These are phyloP conservation scores for Apiotrichum siamense DNA, from an alignment of 1,284 basidiomycete genomes.

Conservation along the genomic window DNA sequence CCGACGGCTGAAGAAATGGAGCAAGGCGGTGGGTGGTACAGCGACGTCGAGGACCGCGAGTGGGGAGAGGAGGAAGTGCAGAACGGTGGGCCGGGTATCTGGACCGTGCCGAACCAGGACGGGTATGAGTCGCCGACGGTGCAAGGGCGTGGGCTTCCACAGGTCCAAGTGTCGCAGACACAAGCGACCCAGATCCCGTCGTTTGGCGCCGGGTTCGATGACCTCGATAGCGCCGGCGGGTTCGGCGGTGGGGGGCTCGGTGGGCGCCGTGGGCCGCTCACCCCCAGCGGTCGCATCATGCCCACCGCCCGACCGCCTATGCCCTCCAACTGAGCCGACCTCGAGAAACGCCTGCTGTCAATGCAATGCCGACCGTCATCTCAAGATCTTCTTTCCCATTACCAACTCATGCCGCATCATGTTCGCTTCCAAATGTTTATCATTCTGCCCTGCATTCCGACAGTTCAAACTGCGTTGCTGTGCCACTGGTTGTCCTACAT, in stretches of 20 bases:
- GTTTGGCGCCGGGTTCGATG: too few species aligned
- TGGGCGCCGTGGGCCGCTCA: conserved; percentile 2
- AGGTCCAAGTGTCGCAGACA: too few species aligned
- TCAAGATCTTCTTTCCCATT: neutral
- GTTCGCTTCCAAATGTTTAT: neutral
- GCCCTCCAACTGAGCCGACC: neutral
- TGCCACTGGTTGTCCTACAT: too few species aligned
- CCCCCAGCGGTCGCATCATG: conserved; percentile 27
- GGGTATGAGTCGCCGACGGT: neutral
- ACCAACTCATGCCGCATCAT: neutral
- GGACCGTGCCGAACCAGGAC: conserved; percentile 10
- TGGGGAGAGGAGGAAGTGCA: conserved; percentile 11
- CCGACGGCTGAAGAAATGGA: conserved; percentile 39
- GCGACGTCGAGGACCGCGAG: conserved; percentile 15
- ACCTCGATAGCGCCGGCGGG: too few species aligned
- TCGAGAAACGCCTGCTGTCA: neutral
- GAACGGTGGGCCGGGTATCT: conserved; percentile 7
- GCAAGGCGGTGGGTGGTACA: conserved; percentile 38
- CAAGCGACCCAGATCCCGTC: too few species aligned
- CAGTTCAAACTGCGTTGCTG: too few species aligned
- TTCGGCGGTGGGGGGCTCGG: neutral
- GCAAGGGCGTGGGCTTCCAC: too few species aligned
- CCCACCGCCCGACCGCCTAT: conserved; percentile 39
- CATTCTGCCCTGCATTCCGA: neutral
- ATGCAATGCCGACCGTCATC: neutral